These are phyloP conservation scores for Neopestalotiopsis clavispora DNA, from an alignment of 2,329 filamentous ascomycete genomes.

Conservation along the genomic window DNA sequence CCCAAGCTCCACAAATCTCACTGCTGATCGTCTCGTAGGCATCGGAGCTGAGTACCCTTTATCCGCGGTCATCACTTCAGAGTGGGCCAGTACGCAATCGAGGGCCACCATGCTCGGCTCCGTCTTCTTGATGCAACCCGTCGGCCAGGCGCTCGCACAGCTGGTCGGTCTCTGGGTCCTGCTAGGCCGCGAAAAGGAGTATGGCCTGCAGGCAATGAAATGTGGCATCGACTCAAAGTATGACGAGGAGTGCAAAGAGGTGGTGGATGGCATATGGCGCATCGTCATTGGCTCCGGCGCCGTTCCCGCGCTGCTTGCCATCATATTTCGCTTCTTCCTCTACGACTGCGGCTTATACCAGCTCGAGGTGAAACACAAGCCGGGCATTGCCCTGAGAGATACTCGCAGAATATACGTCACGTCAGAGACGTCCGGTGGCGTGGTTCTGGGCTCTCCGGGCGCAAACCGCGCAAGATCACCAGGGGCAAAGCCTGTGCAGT, in stretches of 20 bases:
- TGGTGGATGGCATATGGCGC: constrained; percentile 68
- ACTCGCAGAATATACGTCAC: constrained; percentile 63
- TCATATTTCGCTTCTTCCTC: constrained; percentile 69
- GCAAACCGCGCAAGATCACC: constrained; percentile 26
- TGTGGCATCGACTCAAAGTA: constrained; percentile 50
- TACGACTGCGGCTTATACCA: constrained; percentile 70
- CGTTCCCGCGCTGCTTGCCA: constrained; percentile 66
- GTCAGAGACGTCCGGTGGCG: constrained; percentile 35
- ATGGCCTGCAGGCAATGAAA: constrained; percentile 31
- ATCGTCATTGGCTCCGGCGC: constrained; percentile 71
- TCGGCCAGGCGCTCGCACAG: constrained; percentile 69
- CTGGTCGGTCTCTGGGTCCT: constrained; percentile 62
- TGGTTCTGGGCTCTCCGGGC: constrained; percentile 38
- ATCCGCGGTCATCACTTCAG: constrained; percentile 68
- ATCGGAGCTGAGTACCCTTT: constrained; percentile 73
- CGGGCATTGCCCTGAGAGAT: constrained; percentile 61
- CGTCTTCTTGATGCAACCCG: constrained; percentile 71
- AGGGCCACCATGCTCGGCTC: constrained; percentile 67
- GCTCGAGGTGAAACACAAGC: constrained; percentile 68
- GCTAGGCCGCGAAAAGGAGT: constrained; percentile 41
- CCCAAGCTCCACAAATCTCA: neutral
- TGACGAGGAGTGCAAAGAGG: constrained; percentile 49
- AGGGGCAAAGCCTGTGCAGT: constrained; percentile 50
- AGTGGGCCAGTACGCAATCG: constrained; percentile 65
- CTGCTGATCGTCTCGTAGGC: constrained; percentile 39